These are phyloP conservation scores for Sordariomycetes sp. DNA, from an alignment of 2,329 filamentous ascomycete genomes.

Conservation along the genomic window DNA sequence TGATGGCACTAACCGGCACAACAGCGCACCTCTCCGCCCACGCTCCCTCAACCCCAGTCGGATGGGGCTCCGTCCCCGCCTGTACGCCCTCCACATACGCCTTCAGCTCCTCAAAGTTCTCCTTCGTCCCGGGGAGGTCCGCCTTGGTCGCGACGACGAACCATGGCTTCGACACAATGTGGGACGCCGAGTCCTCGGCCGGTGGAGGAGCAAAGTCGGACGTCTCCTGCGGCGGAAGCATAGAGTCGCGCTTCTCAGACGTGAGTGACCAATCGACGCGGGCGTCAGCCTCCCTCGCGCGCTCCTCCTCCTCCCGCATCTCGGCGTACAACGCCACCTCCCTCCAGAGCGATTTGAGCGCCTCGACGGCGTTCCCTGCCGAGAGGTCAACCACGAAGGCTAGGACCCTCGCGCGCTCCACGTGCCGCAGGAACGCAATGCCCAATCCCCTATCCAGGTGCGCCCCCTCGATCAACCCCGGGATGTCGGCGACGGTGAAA, in stretches of 20 bases:
- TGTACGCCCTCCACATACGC: constrained; percentile 57
- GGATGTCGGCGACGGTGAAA: constrained; percentile 93
- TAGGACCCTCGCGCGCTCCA: constrained; percentile 84
- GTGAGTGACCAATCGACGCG: constrained; percentile 45
- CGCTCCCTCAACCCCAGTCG: constrained; percentile 47
- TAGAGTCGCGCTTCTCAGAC: constrained; percentile 18
- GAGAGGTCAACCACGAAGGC: constrained; percentile 86
- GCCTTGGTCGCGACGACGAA: constrained; percentile 92
- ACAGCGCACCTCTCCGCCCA: constrained; percentile 52
- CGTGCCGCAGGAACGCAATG: constrained; percentile 82
- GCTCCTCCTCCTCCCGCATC: constrained; percentile 60
- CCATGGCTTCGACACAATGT: constrained; percentile 91
- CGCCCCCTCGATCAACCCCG: constrained; percentile 81
- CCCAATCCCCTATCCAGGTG: constrained; percentile 87
- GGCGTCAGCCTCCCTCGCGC: constrained; percentile 45
- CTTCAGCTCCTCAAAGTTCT: constrained; percentile 59
- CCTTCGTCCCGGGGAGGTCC: constrained; percentile 65
- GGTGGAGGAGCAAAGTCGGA: constrained; percentile 6
- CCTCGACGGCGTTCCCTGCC: constrained; percentile 64
- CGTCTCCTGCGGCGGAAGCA: not conserved
- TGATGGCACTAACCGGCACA: constrained; percentile 82
- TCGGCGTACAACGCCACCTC: constrained; percentile 83
- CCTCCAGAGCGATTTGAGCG: constrained; percentile 72
- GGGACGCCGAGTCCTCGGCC: constrained; percentile 30
- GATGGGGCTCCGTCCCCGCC: constrained; percentile 52